Evolutionary conservation across 2,329 filamentous ascomycete species (phyloP).

Genomic region (Cercospora citrullina): DNA sequence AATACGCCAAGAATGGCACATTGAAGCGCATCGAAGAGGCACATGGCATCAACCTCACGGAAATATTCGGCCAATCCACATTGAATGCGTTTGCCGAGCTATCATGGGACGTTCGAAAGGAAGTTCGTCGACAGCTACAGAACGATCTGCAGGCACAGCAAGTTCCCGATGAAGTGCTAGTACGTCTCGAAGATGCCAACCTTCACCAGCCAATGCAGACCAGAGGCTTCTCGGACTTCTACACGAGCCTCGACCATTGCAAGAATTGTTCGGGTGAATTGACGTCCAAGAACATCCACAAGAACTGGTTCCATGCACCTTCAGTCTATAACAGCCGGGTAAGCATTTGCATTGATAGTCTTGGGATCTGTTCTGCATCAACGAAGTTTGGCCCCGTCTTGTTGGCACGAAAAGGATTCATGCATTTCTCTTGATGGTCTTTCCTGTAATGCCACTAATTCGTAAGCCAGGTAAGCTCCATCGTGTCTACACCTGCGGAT

Average conservation of each 20-base stretch:
- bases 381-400: no score
- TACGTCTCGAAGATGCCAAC: conserved; percentile 44
- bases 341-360: neutral
- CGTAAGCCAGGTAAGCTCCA: conserved; percentile 25
- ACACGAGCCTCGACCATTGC: conserved; percentile 55
- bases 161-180: conserved; percentile 33
- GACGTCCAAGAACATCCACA: conserved; percentile 29
- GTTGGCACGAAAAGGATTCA: neutral
- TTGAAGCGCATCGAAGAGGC: conserved; percentile 24
- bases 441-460: neutral
- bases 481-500: conserved; percentile 31
- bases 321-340: conserved; percentile 47
- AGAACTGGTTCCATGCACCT: conserved; percentile 41
- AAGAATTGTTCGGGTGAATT: conserved; percentile 52
- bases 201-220: conserved; percentile 59
- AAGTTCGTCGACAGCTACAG: conserved; percentile 48
- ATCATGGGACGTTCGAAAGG: conserved; percentile 38
- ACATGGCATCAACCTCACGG: conserved; percentile 22
- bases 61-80: conserved; percentile 34
- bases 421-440: neutral
- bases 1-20: conserved; percentile 30
- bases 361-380: no score
- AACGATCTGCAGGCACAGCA: conserved; percentile 34
- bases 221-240: conserved; percentile 61
- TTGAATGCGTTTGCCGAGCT: conserved; percentile 56